These are phyloP conservation scores for Calocybe gangraenosa DNA, from an alignment of 768 basidiomycete genomes.

Conservation along the genomic window DNA sequence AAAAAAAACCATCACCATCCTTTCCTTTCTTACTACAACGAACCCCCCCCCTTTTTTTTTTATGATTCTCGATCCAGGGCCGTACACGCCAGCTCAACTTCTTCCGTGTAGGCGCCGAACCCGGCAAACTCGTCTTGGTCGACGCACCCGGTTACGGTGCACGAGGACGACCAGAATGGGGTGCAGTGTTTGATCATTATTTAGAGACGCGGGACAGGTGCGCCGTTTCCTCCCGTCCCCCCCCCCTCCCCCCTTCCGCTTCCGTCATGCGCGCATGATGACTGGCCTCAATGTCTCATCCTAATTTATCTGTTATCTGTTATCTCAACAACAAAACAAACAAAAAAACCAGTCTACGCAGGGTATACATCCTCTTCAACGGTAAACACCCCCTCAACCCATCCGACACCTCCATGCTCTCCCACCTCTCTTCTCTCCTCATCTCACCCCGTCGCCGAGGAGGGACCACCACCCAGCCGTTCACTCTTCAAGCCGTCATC, in stretches of 20 bases:
- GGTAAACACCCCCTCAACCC: conserved; percentile 58
- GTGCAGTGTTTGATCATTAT: conserved; percentile 63
- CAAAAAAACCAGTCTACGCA: conserved; percentile 59
- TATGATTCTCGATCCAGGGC: too few species aligned
- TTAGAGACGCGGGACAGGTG: conserved; percentile 57
- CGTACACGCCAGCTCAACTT: conserved; percentile 72
- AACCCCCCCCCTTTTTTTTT: too few species aligned
- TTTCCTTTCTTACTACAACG: too few species aligned
- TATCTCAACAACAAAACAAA: too few species aligned
- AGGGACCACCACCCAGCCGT: conserved; percentile 37
- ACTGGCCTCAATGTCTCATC: too few species aligned
- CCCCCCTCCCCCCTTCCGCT: too few species aligned
- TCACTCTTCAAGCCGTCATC: conserved; percentile 68
- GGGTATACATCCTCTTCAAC: conserved; percentile 70
- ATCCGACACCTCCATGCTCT: conserved; percentile 60
- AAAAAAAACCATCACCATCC: too few species aligned
- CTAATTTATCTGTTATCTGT: too few species aligned
- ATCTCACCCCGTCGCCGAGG: conserved; percentile 27
- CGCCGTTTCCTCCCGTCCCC: too few species aligned
- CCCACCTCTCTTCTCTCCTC: conserved; percentile 41
- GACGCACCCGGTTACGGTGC: conserved; percentile 81
- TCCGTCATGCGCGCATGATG: too few species aligned
- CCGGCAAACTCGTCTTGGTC: conserved; percentile 61
- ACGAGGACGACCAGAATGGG: conserved; percentile 75
- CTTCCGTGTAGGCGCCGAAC: conserved; percentile 57